phyloP scores from a whole-genome alignment of 2,329 filamentous ascomycete genomes.

The Hypoxylon sp. region DNA sequence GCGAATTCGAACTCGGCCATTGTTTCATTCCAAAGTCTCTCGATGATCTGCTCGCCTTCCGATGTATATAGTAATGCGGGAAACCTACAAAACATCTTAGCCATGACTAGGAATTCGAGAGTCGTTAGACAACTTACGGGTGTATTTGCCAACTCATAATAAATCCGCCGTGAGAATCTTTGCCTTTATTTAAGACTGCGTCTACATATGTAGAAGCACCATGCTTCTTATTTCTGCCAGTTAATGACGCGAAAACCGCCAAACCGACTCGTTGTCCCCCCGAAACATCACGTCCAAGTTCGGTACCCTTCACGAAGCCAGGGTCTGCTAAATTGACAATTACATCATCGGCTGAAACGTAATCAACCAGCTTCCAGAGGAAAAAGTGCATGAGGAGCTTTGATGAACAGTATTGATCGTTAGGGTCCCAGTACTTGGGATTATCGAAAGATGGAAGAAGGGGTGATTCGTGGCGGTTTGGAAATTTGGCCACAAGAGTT shows the following conservation, averaged over 20 bases:
- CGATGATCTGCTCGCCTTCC: conserved; percentile 10
- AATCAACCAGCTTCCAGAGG: conserved; percentile 47
- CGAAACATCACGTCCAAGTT: conserved; percentile 7
- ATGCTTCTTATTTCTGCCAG: conserved; percentile 18
- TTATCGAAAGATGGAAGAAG: conserved; percentile 25
- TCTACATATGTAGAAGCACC: conserved; percentile 13
- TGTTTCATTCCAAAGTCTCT: conserved; percentile 13
- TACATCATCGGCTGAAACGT: conserved; percentile 38
- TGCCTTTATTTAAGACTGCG: conserved; percentile 12
- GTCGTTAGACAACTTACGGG: conserved; percentile 1
- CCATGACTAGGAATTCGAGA: background rate
- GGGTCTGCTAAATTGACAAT: conserved; percentile 27
- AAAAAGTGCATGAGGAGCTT: conserved; percentile 45
- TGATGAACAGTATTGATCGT: conserved; percentile 35
- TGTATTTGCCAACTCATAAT: conserved; percentile 21
- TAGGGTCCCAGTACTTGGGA: conserved; percentile 21
- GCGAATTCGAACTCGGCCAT: conserved; percentile 15
- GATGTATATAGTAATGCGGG: conserved; percentile 10
- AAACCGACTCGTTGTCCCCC: conserved; percentile 11
- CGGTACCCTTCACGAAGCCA: conserved; percentile 24
- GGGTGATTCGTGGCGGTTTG: conserved; percentile 14
- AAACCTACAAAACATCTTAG: conserved; percentile 3
- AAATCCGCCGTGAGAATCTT: conserved; percentile 11
- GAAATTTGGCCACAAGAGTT: conserved; percentile 41
- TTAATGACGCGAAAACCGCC: conserved; percentile 12